Evolutionary conservation across 140 eudicot genomes (phyloP), one percentile per base, ranked within the genome.

Genomic region (Ambrosia hybrid): DNA sequence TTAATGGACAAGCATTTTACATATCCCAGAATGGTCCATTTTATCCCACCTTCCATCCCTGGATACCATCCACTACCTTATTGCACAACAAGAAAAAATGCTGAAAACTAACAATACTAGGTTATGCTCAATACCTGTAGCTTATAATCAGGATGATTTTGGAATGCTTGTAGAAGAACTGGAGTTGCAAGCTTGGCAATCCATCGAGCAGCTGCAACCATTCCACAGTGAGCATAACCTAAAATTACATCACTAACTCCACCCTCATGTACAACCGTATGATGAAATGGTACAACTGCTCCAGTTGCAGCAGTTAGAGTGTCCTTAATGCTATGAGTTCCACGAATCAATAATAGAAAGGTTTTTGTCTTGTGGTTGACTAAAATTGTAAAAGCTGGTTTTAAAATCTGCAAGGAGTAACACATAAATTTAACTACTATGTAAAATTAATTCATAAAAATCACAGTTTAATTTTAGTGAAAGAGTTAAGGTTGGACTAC

Each of bases 141-240:
- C 75, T 86, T 88, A 84, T 94, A 94, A 71, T 86, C 95, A 34
- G 91, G 96, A 71, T 88, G 75, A 61, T 68, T 62, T 51, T 65
- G 70, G 5, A 94, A 82, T 34, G 88, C 91, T 76, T 79, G 49
- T 17, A 83, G 75, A 62, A 94, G 91, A 74, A 87, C 70, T 52
- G 97, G 97, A 51, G 91, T 90, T 21, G 97, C 90, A 68, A 88
- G 89, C 76, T 90, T 94, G 9, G 99, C 97, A 84, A 88, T 94
- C 99, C 99, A 94, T 56, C 97, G 85, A 63, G 99, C 99, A 79
- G 99, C 99, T 83, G 99, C 99, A 46, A 91, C 97, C 96, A 94
- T 94, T 63, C 99, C 99, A 75, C 99, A 81, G 63, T 94, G 99
- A 52, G 97, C 99, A 78, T 94, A 94, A 65, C 99, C 99, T 69